A percentile compares a stretch with the other conserved stretches of the same genome.
Evolutionary conservation across 768 basidiomycete species (phyloP).

Genomic region (Phylloporus sp.): DNA sequence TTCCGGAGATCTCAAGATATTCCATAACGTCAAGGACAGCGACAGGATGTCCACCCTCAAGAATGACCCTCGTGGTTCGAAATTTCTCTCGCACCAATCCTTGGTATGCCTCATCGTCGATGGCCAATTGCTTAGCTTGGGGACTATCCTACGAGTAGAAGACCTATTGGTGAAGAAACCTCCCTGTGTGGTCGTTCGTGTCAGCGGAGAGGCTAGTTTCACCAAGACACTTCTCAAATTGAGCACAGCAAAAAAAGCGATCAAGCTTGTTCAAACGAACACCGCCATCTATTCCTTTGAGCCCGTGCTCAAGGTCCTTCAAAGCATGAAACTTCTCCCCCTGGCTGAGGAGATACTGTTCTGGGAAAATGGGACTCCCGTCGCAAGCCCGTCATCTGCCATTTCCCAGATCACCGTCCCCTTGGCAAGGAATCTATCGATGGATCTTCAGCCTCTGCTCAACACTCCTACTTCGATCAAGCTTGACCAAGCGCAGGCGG

Average conservation of each 20-base stretch:
- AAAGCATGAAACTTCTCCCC: slow-evolving; percentile 44
- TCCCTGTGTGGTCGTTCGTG: slow-evolving; percentile 53
- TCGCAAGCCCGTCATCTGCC: slow-evolving; percentile 11
- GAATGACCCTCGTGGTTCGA: slow-evolving; percentile 32
- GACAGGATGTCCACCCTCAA: slow-evolving; percentile 38
- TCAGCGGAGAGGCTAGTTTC: slow-evolving; percentile 43
- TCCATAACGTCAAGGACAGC: slow-evolving; percentile 30
- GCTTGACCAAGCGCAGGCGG: slow-evolving; percentile 51
- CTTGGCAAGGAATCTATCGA: slow-evolving; percentile 29
- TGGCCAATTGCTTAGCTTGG: slow-evolving; percentile 47
- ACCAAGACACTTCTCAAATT: slow-evolving; percentile 40
- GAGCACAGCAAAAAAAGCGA: slow-evolving; percentile 30
- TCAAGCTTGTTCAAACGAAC: slow-evolving; percentile 55
- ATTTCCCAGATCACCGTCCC: slow-evolving; percentile 22
- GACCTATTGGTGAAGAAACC: slow-evolving; percentile 43
- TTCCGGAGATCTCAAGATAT: slow-evolving; percentile 34
- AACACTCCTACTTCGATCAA: slow-evolving; percentile 35
- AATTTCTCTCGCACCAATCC: slow-evolving; percentile 51
- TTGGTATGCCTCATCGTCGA: slow-evolving; percentile 50
- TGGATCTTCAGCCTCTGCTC: slow-evolving; percentile 41
- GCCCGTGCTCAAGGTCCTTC: slow-evolving; percentile 57
- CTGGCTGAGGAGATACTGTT: slow-evolving; percentile 51
- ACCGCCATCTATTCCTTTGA: slow-evolving; percentile 62
- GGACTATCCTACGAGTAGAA: slow-evolving; percentile 53
- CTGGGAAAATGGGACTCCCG: slow-evolving; percentile 38